These are phyloP conservation scores for Saposhnikovia divaricata DNA, from an alignment of 129 eudicot species.

Conservation along the genomic window DNA sequence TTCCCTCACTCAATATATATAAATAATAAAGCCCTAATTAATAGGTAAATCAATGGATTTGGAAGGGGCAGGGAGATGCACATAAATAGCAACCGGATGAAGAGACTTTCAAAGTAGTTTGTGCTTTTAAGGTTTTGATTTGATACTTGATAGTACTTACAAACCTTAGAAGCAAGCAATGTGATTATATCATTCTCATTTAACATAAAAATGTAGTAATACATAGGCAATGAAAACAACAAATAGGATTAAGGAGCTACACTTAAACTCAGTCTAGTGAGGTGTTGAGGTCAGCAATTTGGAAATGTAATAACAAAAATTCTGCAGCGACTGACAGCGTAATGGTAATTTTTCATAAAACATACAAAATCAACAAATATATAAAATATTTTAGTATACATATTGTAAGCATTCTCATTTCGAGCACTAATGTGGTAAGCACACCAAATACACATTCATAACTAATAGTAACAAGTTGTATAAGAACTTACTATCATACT, in stretches of 20 bases:
- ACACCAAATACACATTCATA: neutral
- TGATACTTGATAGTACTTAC: neutral
- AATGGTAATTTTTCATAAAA: neutral
- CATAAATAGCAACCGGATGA: neutral
- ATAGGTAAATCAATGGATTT: neutral
- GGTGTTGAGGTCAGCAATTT: neutral
- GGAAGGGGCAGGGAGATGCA: neutral
- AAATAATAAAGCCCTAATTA: neutral
- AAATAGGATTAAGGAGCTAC: neutral
- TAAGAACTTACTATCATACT: conserved; percentile 66
- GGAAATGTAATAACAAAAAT: neutral
- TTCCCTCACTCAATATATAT: neutral
- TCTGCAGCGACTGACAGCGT: neutral
- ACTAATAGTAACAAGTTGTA: neutral
- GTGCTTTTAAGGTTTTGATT: neutral
- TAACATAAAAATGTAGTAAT: neutral
- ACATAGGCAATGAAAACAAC: neutral
- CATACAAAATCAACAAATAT: neutral
- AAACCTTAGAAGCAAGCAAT: neutral
- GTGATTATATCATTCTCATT: neutral
- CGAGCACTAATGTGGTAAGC: too few relatives aligned
- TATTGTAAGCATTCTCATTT: too few relatives aligned
- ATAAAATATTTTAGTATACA: neutral
- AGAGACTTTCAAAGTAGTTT: neutral
- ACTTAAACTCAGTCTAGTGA: neutral